Base-by-base conservation (phyloP, 306 rosid genomes). In the Cicer arietinum region DNA sequence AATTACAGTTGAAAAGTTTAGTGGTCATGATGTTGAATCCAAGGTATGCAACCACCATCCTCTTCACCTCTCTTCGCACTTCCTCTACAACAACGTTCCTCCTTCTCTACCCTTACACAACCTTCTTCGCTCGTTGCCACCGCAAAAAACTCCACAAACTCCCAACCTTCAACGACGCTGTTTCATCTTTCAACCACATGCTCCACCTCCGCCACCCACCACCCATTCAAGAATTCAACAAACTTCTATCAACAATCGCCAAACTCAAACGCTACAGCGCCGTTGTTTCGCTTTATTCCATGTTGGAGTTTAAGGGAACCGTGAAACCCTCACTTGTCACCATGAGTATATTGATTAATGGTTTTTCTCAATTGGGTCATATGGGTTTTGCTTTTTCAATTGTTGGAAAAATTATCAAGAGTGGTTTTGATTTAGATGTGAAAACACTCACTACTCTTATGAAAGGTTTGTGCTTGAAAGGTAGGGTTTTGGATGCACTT, bases 311-410 rank as follows among this genome's bases (percentile, higher is more conserved):
- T 0, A 80, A 16, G n/a, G 72, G 60, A 45, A 75, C 60, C 8
- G 6, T 18, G 2, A 80, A 75, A 44, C 80, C 80, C 40, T 80
- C 84, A 2, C 67, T 74, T 22, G 4, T 80, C 39, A 80, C 84
- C 2, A 20, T 80, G 44, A 68, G 67, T 70, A 80, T 80, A 53
- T 2, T 68, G 12, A 69, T 75, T 4, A 80, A 80, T 47, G 54
- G 71, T 71, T 70, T 75, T 25, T 51, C 72, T 40, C 84, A 80
- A 16, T 51, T 80, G 73, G 84, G 84, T 71, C 77, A 75, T 25
- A 51, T 60, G 60, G 84, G 84, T 13, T 54, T 68, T 13, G 76
- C 76, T 17, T 80, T 74, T 52, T 80, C 84, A 1, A 58, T 80
- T 8, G 3, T 74, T n/a, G 80, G 71, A 2, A 74, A 68, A 16